phyloP scores from a whole-genome alignment of 139 green algal species.

The Mesotaenium endlicherianum region DNA sequence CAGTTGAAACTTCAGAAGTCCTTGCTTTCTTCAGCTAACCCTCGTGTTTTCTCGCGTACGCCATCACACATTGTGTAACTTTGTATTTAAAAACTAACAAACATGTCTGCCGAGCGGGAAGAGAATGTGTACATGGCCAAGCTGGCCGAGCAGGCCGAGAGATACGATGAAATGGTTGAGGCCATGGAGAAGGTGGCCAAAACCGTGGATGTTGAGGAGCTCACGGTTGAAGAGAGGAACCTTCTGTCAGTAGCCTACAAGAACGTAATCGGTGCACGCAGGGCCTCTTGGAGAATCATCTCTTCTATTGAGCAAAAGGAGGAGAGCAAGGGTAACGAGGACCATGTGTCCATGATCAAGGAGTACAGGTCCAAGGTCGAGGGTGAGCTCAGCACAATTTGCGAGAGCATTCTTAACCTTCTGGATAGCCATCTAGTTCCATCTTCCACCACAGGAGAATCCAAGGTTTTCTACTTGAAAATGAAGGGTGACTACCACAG shows the following conservation, averaged over 20 bases:
- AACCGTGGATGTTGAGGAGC: constrained; percentile 42
- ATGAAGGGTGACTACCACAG: constrained; percentile 67
- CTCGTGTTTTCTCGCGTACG: too few species aligned
- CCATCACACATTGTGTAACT: too few species aligned
- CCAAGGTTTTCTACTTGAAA: constrained; percentile 64
- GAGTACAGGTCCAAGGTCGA: constrained; percentile 57
- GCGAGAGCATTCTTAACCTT: constrained; percentile 53
- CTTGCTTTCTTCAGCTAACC: too few species aligned
- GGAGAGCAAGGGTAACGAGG: constrained; percentile 48
- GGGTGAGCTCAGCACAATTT: constrained; percentile 54
- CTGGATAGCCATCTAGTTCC: constrained; percentile 57
- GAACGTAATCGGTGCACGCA: constrained; percentile 60
- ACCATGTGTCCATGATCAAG: constrained; percentile 52
- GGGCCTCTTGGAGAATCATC: constrained; percentile 60
- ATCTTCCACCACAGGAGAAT: constrained; percentile 50
- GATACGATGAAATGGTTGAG: constrained; percentile 80
- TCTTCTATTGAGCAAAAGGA: constrained; percentile 64
- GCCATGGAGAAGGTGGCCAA: constrained; percentile 54
- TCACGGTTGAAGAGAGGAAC: constrained; percentile 59
- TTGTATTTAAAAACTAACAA: not conserved
- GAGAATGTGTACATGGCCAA: constrained; percentile 79
- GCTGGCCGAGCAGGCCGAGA: constrained; percentile 95
- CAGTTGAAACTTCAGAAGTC: too few species aligned
- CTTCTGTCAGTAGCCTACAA: constrained; percentile 64
- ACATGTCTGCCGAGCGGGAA: constrained; percentile 33